Evolutionary conservation across 441 rosid species (phyloP), one percentile per base, ranked within the genome.

Genomic region (Hura crepitans): DNA sequence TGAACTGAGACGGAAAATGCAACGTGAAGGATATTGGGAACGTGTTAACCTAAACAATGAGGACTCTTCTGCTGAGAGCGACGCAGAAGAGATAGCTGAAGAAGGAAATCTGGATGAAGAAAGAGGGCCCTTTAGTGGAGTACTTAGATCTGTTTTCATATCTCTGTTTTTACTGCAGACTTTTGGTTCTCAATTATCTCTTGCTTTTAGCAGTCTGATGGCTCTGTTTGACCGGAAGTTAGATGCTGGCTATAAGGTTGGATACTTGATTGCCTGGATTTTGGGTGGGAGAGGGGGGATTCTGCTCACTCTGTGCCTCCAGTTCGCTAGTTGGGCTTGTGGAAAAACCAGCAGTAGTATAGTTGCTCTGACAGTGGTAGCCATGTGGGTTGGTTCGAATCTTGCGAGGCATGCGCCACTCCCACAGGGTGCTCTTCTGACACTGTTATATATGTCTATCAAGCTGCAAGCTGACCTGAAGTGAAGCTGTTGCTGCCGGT

Each of bases 271-370:
- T 33, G 97, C 96, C 15, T 89, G 89, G 93, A 50, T 89, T 68
- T 72, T 91, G 59, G 98, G 93, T 0, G 96, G 97, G n/a, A 87
- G 86, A 73, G 85, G 90, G 0, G 96, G 96, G 18, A 71, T 90
- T 72, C 65, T 90, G 71, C 90, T 86, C 49, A 81, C 86, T 23
- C 64, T 92, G 50, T 88, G 91, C 80, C 82, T 92, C 39, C 81
- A 83, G 9, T 84, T 91, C 45, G 89, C 96, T 33, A 91, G 96
- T 60, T 91, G 97, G 97, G 85, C 82, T 8, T 89, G 90, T 12
- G 98, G 96, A 9, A 93, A 94, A 86, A 85, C 83, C 70, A 94
- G 96, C 82, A 89, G 97, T 81, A 83, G 91, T 22, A 33, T 81
- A 6, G 91, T 89, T 64, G 86, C 76, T 76, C 80, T 87, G 62